These are phyloP conservation scores for Chlamydomonas urium DNA, from an alignment of 139 green algal genomes.

Conservation along the genomic window DNA sequence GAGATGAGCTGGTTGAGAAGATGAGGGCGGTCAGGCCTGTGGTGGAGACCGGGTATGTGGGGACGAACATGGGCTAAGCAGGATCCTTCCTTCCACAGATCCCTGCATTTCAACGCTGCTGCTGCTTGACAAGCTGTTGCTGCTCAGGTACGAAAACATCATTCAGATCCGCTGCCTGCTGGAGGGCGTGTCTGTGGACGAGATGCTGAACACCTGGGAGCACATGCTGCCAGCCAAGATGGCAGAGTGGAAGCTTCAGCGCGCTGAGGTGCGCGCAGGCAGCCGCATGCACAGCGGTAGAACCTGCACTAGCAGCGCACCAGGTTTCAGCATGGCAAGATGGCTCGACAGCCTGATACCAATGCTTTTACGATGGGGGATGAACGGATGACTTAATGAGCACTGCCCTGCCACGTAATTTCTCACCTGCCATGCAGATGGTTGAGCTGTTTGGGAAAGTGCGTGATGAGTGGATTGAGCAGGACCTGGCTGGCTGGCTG, in stretches of 20 bases:
- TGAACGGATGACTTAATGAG: no score
- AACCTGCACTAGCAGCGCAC: no score
- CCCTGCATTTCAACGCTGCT: background rate
- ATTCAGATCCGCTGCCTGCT: constrained; percentile 85
- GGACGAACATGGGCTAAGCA: background rate
- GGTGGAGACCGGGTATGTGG: constrained; percentile 89
- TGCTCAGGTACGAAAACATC: constrained; percentile 92
- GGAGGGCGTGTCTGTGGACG: constrained; percentile 64
- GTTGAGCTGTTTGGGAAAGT: constrained; percentile 87
- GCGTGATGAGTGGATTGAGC: constrained; percentile 89
- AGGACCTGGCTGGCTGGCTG: constrained; percentile 88
- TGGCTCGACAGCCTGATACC: no score
- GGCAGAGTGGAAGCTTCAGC: constrained; percentile 67
- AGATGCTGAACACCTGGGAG: constrained; percentile 79
- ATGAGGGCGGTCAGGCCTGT: constrained; percentile 88
- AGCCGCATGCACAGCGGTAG: no score
- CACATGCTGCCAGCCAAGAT: constrained; percentile 68
- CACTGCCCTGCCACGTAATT: no score
- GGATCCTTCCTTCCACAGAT: background rate
- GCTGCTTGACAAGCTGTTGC: background rate
- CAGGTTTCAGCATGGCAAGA: no score
- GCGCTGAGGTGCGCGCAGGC: constrained; percentile 53
- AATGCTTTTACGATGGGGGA: no score
- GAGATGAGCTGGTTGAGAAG: constrained; percentile 69
- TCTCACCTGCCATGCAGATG: constrained; percentile 51